These are phyloP conservation scores for Nepenthes mirabilis DNA, from an alignment of 148 eudicot genomes.

Conservation along the genomic window DNA sequence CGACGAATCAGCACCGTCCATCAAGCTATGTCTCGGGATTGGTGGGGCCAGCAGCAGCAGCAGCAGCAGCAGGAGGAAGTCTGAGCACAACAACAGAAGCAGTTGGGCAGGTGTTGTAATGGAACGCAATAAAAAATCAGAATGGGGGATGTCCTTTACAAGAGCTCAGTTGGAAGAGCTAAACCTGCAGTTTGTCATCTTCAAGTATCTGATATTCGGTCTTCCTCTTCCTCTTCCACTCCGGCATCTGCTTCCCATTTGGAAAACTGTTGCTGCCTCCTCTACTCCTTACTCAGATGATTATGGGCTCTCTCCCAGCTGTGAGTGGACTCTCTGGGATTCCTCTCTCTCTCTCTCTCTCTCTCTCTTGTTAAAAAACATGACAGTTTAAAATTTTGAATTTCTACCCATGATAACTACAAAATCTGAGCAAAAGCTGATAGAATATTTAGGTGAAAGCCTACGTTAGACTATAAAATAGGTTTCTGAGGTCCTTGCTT, in stretches of 20 bases:
- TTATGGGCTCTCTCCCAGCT: too few relatives aligned
- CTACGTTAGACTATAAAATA: too few relatives aligned
- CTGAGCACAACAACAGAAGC: slow-evolving; percentile 6
- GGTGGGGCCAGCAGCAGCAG: slow-evolving; percentile 14
- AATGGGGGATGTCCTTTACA: slow-evolving; percentile 16
- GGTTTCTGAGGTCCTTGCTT: too few relatives aligned
- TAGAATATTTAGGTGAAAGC: too few relatives aligned
- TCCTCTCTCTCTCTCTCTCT: not conserved
- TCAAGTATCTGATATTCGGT: slow-evolving; percentile 22
- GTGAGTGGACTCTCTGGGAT: not conserved
- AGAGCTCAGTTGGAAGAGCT: slow-evolving; percentile 29
- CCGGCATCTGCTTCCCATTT: slow-evolving; percentile 14
- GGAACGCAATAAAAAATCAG: not conserved
- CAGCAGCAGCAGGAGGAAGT: slow-evolving; percentile 4
- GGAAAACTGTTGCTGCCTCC: slow-evolving; percentile 7
- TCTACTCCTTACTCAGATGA: not conserved
- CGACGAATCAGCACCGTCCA: slow-evolving; percentile 22
- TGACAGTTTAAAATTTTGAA: too few relatives aligned
- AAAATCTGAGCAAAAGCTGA: too few relatives aligned
- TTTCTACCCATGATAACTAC: too few relatives aligned
- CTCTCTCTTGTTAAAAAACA: not conserved
- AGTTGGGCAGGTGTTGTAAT: not conserved
- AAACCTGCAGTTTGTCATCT: slow-evolving; percentile 20
- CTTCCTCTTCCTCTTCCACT: slow-evolving; percentile 23
- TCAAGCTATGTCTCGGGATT: slow-evolving; percentile 33